Base-by-base conservation (phyloP, 140 eudicot species). In the Stevia rebaudiana region DNA sequence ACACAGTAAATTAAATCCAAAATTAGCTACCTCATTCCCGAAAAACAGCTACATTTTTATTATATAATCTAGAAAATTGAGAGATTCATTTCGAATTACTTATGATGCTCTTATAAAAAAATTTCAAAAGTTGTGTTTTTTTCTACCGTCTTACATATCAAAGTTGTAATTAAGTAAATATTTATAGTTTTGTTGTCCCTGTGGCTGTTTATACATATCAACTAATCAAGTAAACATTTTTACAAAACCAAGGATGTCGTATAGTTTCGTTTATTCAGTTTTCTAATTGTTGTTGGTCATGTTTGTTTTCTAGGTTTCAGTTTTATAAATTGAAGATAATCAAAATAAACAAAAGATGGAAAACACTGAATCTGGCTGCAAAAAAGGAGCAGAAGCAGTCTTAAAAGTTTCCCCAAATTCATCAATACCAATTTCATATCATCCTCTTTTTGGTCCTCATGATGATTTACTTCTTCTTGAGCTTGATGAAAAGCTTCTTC, bases 401-500 rank as follows among this genome's bases (percentile, higher is more conserved):
- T 61, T 92, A 46, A 70, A 31, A 30, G 63, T 92, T 47, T 75
- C 78, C 60, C 92, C 96, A 5, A 83, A 75, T 55, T 79, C 95
- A 13, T 76, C 96, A 40, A 66, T 88, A 37, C 78, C 95, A 12
- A 68, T 92, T 6, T 59, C 84, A 8, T 92, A 92, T 79, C 89
- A 92, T 76, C 80, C 82, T 70, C 82, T 58, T 5, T 92, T 88
- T 52, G 98, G 96, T 55, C 84, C 92, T 39, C 95, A 92, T 55
- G 77, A 81, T 47, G 95, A 88, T 76, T 48, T 92, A 6, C 68
- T 85, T 78, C 96, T 88, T 61, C 84, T 92, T 36, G 98, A 92
- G 75, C 76, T 92, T 25, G 98, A 92, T 62, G 98, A 92, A 44
- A 92, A 92, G 84, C 87, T 92, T 68, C 80, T 92, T 51, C 84